A percentile compares a stretch with the other conserved stretches of the same genome.
phyloP scores from a whole-genome alignment of 352 stramenopile species.

The Phytopythium aichiense region DNA sequence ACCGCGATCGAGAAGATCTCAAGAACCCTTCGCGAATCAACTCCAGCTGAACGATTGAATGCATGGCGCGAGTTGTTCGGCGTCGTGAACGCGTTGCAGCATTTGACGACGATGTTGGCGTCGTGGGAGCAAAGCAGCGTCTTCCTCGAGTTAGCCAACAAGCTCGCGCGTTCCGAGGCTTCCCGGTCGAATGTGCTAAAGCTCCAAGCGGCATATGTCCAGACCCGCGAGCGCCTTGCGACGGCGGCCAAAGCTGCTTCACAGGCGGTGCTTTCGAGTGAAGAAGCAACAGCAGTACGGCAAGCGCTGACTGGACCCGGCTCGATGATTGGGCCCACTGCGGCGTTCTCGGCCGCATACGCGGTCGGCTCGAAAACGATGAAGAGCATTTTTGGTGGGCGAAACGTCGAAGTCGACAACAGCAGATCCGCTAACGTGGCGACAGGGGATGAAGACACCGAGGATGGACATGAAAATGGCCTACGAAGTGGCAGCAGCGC shows the following conservation, averaged over 20 bases:
- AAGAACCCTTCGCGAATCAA: neutral
- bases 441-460: neutral
- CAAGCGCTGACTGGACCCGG: slow-evolving; percentile 64
- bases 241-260: slow-evolving; percentile 45
- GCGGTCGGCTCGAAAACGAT: slow-evolving; percentile 73
- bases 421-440: neutral
- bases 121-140: slow-evolving; percentile 63
- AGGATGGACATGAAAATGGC: neutral
- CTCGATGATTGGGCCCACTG: slow-evolving; percentile 64
- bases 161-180: slow-evolving; percentile 47
- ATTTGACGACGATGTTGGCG: slow-evolving; percentile 32
- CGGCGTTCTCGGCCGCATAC: slow-evolving; percentile 65
- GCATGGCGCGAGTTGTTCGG: slow-evolving; percentile 34
- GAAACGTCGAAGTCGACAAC: slow-evolving; percentile 10
- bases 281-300: slow-evolving; percentile 67
- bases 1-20: slow-evolving; percentile 10
- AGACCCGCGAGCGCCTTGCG: slow-evolving; percentile 32
- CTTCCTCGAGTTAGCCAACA: slow-evolving; percentile 65
- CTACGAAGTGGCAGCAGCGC: neutral
- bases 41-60: neutral
- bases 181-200: slow-evolving; percentile 50
- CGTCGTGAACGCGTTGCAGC: slow-evolving; percentile 45
- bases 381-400: slow-evolving; percentile 53
- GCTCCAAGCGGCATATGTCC: slow-evolving; percentile 62
- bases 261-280: slow-evolving; percentile 46